Evolutionary conservation across 1,139 yeast species (phyloP), one percentile per base, ranked within the genome.

Genomic region (Pichia inconspicua): DNA sequence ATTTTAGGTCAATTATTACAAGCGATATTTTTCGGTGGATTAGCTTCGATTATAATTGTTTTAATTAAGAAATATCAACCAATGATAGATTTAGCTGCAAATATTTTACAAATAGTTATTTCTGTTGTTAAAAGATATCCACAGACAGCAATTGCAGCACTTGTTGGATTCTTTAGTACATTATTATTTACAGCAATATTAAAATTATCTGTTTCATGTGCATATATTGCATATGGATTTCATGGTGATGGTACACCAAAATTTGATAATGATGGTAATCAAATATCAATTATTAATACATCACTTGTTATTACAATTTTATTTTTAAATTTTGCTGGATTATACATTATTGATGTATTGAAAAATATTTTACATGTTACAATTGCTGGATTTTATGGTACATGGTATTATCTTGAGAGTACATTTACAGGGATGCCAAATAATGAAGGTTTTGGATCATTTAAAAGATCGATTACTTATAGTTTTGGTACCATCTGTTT

Each of bases 401-500:
- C 94, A 5, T 89, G 97, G 96, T 89, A 87, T 66, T 89, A 63
- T 64, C 72, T 85, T 62, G 77, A 87, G 42, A 75, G 74, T 54
- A 77, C 89, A 1, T 90, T 84, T 60, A 85, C 84, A 59, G 95
- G 95, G 6, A 77, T 82, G 70, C 96, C 96, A 35, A 75, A 67
- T 57, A 77, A 78, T 69, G 95, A 95, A 10, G 94, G 95, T 1
- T 66, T 80, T 49, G 90, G 95, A 7, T 84, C 96, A 1, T 79
- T 90, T 56, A 82, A 78, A 61, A 75, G 96, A 58, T 87, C 96
- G 1, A 68, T 87, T 70, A 84, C 96, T 1, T 86, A 83, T 62
- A 85, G 94, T 39, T 84, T 89, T 62, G 97, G 97, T 0, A 86
- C 96, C 3, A 83, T 90, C 48, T 84, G 95, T 62, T 84, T 86